Evolutionary conservation across 140 eudicot genomes (phyloP).

Genomic region (Oenanthe javanica): DNA sequence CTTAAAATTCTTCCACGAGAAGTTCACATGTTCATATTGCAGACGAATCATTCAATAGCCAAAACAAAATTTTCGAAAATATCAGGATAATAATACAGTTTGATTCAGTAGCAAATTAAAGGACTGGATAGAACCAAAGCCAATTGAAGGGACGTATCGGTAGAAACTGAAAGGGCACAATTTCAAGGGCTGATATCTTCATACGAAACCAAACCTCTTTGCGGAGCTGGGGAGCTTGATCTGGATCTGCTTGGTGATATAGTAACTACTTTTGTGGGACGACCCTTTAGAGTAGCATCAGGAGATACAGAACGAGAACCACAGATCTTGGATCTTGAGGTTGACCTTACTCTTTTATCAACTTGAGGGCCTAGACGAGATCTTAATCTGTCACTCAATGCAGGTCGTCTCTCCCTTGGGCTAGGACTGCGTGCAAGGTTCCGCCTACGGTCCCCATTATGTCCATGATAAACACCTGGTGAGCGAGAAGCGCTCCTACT

Average conservation of each 20-base stretch:
- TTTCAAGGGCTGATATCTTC: constrained; percentile 70
- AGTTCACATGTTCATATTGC: not conserved
- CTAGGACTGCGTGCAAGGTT: constrained; percentile 60
- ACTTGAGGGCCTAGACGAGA: constrained; percentile 76
- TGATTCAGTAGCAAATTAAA: not conserved
- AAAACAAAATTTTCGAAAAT: not conserved
- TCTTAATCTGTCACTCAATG: constrained; percentile 61
- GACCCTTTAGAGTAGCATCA: constrained; percentile 16
- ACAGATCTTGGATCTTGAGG: constrained; percentile 28
- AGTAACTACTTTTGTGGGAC: constrained; percentile 23
- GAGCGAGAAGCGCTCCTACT: constrained; percentile 68
- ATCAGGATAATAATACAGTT: not conserved
- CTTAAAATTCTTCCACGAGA: not conserved
- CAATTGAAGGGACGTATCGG: not conserved
- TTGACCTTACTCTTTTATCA: constrained; percentile 32
- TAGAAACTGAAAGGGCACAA: not conserved
- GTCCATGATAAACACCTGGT: constrained; percentile 26
- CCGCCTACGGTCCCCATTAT: constrained; percentile 39
- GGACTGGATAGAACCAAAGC: not conserved
- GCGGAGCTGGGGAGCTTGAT: constrained; percentile 53
- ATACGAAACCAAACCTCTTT: constrained; percentile 85
- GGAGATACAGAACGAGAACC: constrained; percentile 49
- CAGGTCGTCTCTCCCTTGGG: constrained; percentile 41
- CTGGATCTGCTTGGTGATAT: constrained; percentile 35
- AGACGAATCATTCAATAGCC: not conserved